Base-by-base conservation (phyloP, 306 rosid genomes). In the Cicer cuneatum region DNA sequence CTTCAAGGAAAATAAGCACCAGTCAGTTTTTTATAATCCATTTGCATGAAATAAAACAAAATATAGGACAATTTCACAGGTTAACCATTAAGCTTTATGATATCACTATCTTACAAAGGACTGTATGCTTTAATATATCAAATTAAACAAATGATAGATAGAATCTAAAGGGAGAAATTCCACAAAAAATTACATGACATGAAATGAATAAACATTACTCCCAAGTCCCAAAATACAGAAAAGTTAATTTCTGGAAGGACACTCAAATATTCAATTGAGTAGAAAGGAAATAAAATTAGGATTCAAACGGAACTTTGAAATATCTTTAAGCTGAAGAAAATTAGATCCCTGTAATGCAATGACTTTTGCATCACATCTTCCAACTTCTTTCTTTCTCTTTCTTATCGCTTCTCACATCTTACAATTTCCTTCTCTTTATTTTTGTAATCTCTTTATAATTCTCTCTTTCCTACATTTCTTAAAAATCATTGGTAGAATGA, bases 1-100 rank as follows among this genome's bases (percentile, higher is more conserved):
- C 98, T 93, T 87, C 84, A 81, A 53, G 51, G 24, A 59, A 77
- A 75, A 38, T n/a, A 83, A 78, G 69, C 40, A 51, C 64, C 48
- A 48, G 65, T 58, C 67, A 47, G 72, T 61, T 58, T 72, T 77
- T 78, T 64, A 33, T 11, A 57, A 59, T 72, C 65, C 61, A 80
- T 78, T 72, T 42, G 42, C 29, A 37, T 15, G 52, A 14, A 51
- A 68, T 2, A 59, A 70, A 62, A 39, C 46, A 63, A 60, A 68
- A 64, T 6, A 63, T 24, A 60, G 63, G 10, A 56, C 57, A 54
- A 72, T 19, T 59, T 40, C 57, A 63, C 67, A 60, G 7, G 21
- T 11, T 73, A 37, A 48, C 10, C 35, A 18, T 10, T 73, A 60
- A 65, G 13, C 18, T 64, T 33, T 41, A 5, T 29, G 35, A 29